These are phyloP conservation scores for Mycena crocata DNA, from an alignment of 768 basidiomycete genomes.

Conservation along the genomic window DNA sequence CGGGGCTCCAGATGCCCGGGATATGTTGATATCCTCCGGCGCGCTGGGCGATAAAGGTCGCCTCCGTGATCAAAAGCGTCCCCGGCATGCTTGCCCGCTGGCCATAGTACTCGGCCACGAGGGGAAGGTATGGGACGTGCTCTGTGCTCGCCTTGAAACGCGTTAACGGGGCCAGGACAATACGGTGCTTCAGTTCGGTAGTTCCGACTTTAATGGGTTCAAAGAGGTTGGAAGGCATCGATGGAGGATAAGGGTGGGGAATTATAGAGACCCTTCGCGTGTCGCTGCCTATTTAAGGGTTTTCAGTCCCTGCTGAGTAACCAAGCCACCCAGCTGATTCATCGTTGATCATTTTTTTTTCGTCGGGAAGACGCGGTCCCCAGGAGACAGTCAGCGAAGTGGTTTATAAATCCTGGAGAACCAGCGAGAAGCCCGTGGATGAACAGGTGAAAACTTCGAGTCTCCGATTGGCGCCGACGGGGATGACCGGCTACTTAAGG, in stretches of 20 bases:
- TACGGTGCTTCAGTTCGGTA: constrained; percentile 44
- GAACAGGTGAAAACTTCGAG: too few species aligned
- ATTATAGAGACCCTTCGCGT: too few species aligned
- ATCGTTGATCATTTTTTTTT: too few species aligned
- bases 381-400: too few species aligned
- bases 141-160: constrained; percentile 41
- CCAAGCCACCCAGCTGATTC: too few species aligned
- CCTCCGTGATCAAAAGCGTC: constrained; percentile 55
- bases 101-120: constrained; percentile 42
- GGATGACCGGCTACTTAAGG: too few species aligned
- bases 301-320: too few species aligned
- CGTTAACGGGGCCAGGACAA: constrained; percentile 50
- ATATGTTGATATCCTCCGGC: constrained; percentile 38
- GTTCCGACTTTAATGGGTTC: constrained; percentile 44
- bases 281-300: too few species aligned
- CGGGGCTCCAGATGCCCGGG: constrained; percentile 35
- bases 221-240: constrained; percentile 43
- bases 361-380: too few species aligned
- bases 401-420: too few species aligned
- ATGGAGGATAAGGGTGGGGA: not conserved
- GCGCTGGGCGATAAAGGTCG: constrained; percentile 45
- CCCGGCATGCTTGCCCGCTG: constrained; percentile 47
- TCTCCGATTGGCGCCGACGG: too few species aligned
- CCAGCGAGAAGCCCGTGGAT: too few species aligned
- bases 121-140: constrained; percentile 40